Conservation (phyloP, 2,329 filamentous ascomycete genomes). For the Helotiales sp. region DNA sequence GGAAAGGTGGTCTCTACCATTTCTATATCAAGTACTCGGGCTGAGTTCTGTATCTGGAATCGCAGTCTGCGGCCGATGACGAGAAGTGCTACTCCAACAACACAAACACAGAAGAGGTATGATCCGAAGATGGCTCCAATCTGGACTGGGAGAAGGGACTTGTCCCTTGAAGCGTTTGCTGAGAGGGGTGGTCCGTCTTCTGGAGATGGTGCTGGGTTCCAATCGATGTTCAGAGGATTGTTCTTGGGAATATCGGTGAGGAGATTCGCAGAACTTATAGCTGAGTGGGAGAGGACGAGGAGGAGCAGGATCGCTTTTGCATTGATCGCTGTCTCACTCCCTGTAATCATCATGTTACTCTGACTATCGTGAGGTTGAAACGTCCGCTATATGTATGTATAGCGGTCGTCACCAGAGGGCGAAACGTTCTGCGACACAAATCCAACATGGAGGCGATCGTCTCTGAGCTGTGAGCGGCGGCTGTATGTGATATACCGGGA, state of each 20-base stretch:
- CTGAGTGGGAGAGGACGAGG: slow-evolving; percentile 12
- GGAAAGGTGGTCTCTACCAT: slow-evolving; percentile 52
- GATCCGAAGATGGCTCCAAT: slow-evolving; percentile 83
- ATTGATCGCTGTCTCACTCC: slow-evolving; percentile 33
- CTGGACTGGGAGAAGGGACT: slow-evolving; percentile 74
- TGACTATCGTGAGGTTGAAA: slow-evolving; percentile 23
- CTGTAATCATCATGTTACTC: slow-evolving; percentile 34
- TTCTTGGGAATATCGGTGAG: slow-evolving; percentile 30
- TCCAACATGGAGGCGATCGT: slow-evolving; percentile 32
- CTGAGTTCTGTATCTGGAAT: slow-evolving; percentile 32
- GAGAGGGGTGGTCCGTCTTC: slow-evolving; percentile 66
- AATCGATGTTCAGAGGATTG: slow-evolving; percentile 49
- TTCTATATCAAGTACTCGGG: slow-evolving; percentile 40
- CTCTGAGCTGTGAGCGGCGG: slow-evolving; percentile 27
- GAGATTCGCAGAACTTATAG: slow-evolving; percentile 34
- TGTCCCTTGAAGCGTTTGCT: slow-evolving; percentile 62
- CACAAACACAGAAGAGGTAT: slow-evolving; percentile 77
- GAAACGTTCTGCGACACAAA: slow-evolving; percentile 42
- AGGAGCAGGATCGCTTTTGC: slow-evolving; percentile 25
- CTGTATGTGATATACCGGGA: slow-evolving; percentile 36
- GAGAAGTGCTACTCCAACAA: slow-evolving; percentile 72
- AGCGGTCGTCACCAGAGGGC: slow-evolving; percentile 28
- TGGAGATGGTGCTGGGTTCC: slow-evolving; percentile 61
- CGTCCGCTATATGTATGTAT: slow-evolving; percentile 22
- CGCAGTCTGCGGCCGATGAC: slow-evolving; percentile 62